Base-by-base conservation (phyloP, 192 early-diverging fungal genomes). In the Entomortierella parvispora region DNA sequence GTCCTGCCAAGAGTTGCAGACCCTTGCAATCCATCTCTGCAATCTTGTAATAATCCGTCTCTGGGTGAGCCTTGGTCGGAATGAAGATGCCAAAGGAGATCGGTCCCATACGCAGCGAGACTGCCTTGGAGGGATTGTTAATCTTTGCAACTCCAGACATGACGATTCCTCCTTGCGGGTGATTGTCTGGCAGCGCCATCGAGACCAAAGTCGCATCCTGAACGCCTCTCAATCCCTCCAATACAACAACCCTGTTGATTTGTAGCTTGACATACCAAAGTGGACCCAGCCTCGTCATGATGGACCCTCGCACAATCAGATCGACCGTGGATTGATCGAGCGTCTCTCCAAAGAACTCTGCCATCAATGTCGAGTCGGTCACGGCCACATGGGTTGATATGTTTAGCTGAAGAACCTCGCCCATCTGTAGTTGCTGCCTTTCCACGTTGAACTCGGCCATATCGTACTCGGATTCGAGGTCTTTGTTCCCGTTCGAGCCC, bases 361-460 rank as follows among this genome's bases (percentile, higher is more conserved):
- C 74, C 74, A 77, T 77, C 23, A 68, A 51, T 0, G 53, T 68
- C 34, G 74, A 20, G 34, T 77, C 57, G 18, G 74, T 77, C 0
- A 77, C 74, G 6, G 4, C 59, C 40, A 58, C 65, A 59, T 77
- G 61, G 2, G 65, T 62, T 0, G 66, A 68, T 2, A 77, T 52
- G 25, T 68, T 40, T 25, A 77, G 66, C 18, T 58, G 45, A 22
- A 68, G 37, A 5, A 15, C 57, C 0, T 64, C 44, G 26, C 74
- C 66, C 29, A 77, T 40, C 11, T 20, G 65, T 59, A 77, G 62
- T 32, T 64, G 65, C 26, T 77, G 74, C 25, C 55, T n/a, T 2
- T 68, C 65, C 3, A 77, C 54, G 22, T 60, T 50, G 22, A 77
- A 68, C 42, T 68, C 60, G 6, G 74, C 74, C 74, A 77, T 77